These are phyloP conservation scores for Blastomyces gilchristii DNA, from an alignment of 2,329 filamentous ascomycete species.

Conservation along the genomic window DNA sequence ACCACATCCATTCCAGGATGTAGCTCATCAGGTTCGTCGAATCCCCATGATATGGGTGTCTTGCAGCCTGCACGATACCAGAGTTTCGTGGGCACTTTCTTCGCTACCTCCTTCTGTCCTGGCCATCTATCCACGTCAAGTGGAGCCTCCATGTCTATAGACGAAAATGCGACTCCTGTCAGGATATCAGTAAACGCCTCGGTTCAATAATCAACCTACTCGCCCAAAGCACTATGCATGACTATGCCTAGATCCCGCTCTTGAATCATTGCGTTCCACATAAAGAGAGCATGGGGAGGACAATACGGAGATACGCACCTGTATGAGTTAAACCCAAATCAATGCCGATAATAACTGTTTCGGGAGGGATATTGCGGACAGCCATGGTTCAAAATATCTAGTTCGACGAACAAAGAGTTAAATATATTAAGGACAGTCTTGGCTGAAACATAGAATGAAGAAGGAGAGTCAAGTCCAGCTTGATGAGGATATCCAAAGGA, in stretches of 20 bases:
- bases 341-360: conserved; percentile 7
- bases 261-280: background rate
- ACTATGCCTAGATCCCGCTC: background rate
- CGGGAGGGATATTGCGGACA: background rate
- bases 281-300: background rate
- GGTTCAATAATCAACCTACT: background rate
- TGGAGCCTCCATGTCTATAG: background rate
- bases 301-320: background rate
- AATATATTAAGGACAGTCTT: background rate
- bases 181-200: background rate
- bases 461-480: background rate
- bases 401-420: background rate
- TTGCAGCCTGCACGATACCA: conserved; percentile 6
- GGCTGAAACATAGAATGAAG: background rate
- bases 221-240: background rate
- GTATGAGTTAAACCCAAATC: conserved; percentile 6
- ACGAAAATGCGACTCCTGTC: conserved; percentile 7
- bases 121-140: background rate
- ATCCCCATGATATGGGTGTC: conserved; percentile 4
- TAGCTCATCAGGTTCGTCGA: background rate
- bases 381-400: background rate
- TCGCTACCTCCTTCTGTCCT: background rate
- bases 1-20: conserved; percentile 6
- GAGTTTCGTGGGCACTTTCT: conserved; percentile 6
- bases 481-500: background rate